Base-by-base conservation (phyloP, 192 early-diverging fungal genomes). In the Coemansia sp. region DNA sequence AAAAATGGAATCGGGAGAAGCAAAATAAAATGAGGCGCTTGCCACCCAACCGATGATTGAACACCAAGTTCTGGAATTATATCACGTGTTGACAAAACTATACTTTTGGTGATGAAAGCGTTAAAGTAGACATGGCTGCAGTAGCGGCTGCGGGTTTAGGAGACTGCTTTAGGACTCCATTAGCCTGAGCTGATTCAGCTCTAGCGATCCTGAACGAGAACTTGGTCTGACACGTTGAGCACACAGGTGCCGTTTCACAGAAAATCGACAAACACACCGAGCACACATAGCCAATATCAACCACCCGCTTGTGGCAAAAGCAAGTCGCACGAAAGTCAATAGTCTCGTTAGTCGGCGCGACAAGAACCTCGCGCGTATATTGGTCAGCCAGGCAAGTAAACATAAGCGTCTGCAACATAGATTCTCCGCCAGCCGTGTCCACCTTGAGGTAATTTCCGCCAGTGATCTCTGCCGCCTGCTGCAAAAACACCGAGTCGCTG, bases 251-350 rank as follows among this genome's bases (percentile, higher is more conserved):
- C 69, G 84, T 85, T 47, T 82, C 70, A 67, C 90, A 92, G 76
- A 92, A 92, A 63, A 92, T 96, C 16, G 98, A 96, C 30, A 99
- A 74, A 69, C 98, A 99, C 12, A 98, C 96, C 1, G 95, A 96
- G 73, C 98, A 99, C n/a, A 99, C 98, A 80, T 86, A 98, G 0
- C 95, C 98, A 67, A 97, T 87, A 69, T 95, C 93, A 13, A 98
- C 89, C 40, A 94, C 90, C 50, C 86, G 88, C 69, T 94, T 95
- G 79, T 99, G 98, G 74, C 98, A 99, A 61, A 99, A 99, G 71
- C 98, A 99, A 0, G 94, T 91, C 7, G 98, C 92, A 12, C 95
- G 75, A 69, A 95, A 99, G 77, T 99, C 95, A 0, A 98, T 91
- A 39, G 91, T 82, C 60, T 91, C 89, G 53, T 91, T 88, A 20